These are phyloP conservation scores for Penicillium sp. DNA, from an alignment of 2,329 filamentous ascomycete species.

Conservation along the genomic window DNA sequence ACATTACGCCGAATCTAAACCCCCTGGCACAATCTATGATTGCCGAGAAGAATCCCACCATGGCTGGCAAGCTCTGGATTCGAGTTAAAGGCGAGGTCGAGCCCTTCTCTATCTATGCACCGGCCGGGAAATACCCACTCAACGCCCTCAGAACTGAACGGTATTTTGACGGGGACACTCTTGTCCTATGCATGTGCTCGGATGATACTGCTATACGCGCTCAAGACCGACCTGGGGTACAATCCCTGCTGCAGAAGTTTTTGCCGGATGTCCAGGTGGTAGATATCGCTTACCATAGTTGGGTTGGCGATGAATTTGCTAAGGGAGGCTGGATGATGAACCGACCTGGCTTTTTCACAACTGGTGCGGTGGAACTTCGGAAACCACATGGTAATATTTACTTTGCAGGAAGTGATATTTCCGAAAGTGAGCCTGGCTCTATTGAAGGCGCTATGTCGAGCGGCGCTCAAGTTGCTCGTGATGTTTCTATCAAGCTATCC, in stretches of 20 bases:
- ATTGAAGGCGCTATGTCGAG: slow-evolving; percentile 20
- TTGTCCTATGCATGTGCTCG: slow-evolving; percentile 18
- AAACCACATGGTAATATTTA: slow-evolving; percentile 16
- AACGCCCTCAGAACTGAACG: slow-evolving; percentile 13
- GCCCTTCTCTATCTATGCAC: slow-evolving; percentile 13
- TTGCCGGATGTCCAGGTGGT: slow-evolving; percentile 8
- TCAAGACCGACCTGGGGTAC: slow-evolving; percentile 1
- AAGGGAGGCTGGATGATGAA: slow-evolving; percentile 21
- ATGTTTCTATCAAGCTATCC: slow-evolving; percentile 8
- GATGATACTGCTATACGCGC: slow-evolving; percentile 12
- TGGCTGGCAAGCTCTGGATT: slow-evolving; percentile 16
- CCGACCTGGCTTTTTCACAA: slow-evolving; percentile 16
- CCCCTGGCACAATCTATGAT: neutral
- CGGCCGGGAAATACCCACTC: slow-evolving; percentile 13
- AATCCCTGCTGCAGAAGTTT: neutral
- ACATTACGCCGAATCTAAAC: neutral
- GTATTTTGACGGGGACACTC: slow-evolving; percentile 14
- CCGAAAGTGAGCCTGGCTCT: slow-evolving; percentile 13
- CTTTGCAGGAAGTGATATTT: slow-evolving; percentile 20
- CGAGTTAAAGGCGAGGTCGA: slow-evolving; percentile 13
- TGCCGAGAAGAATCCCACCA: slow-evolving; percentile 13
- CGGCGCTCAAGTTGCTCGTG: slow-evolving; percentile 17
- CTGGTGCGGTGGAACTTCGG: slow-evolving; percentile 8
- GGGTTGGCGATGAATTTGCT: slow-evolving; percentile 18
- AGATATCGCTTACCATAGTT: slow-evolving; percentile 17